Conservation (phyloP, 176 grass and related monocot species). For the Bonia amplexicaulis region DNA sequence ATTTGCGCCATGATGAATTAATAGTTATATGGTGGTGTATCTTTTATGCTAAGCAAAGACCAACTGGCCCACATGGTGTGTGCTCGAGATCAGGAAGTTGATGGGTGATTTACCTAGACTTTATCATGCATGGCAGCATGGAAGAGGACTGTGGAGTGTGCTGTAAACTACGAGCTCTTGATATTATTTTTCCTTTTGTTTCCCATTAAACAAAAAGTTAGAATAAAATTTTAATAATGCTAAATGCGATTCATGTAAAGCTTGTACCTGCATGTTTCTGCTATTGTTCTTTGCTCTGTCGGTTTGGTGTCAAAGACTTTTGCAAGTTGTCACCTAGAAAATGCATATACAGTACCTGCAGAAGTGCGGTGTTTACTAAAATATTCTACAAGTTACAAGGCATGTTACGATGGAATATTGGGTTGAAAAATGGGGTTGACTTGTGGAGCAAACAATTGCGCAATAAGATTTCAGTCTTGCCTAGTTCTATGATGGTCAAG, state of each 20-base stretch:
- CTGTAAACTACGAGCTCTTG: neutral
- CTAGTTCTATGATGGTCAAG: neutral
- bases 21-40: neutral
- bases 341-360: neutral
- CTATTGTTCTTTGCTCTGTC: neutral
- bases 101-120: neutral
- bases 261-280: neutral
- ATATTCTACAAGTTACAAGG: neutral
- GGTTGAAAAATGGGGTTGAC: neutral
- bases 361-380: neutral
- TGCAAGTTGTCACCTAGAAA: neutral
- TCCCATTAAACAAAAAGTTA: no score
- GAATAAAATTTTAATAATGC: no score
- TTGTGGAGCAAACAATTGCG: neutral
- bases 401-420: neutral
- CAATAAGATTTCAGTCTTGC: neutral
- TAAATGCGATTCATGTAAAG: neutral
- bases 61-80: neutral
- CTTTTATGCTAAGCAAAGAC: neutral
- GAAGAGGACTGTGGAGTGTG: neutral
- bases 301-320: neutral
- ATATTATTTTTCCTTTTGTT: neutral
- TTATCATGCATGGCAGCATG: neutral
- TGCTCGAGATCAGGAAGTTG: neutral
- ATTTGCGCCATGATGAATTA: neutral